A percentile compares a stretch with the other conserved stretches of the same genome.
Conservation (phyloP, 2,329 filamentous ascomycete species). For the Malbranchea cinnamomea region DNA sequence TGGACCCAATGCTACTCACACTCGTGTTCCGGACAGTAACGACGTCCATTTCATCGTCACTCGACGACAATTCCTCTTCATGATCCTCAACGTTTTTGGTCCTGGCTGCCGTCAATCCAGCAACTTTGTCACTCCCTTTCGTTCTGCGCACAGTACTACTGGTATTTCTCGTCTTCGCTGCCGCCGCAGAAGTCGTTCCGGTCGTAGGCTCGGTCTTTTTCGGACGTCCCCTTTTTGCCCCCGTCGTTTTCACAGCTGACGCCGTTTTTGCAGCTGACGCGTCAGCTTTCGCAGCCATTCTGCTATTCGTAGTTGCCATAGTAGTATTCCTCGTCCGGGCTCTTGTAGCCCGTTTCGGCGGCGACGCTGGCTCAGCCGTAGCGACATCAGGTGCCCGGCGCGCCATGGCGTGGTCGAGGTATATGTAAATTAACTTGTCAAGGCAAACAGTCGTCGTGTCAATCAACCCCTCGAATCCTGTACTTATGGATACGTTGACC, state of each 20-base stretch:
- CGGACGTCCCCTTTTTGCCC: conserved; percentile 9
- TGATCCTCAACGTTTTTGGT: conserved; percentile 2
- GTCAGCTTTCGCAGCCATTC: conserved; percentile 1
- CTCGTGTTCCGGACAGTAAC: conserved; percentile 6
- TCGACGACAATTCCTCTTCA: conserved; percentile 3
- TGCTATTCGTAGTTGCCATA: not conserved
- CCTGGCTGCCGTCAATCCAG: too few species aligned
- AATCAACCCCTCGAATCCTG: not conserved
- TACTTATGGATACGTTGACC: not conserved
- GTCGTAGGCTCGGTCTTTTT: conserved; percentile 4
- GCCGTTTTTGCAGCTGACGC: conserved; percentile 1
- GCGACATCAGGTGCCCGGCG: conserved; percentile 5
- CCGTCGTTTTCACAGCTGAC: too few species aligned
- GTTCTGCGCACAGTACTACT: too few species aligned
- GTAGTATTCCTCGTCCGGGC: conserved; percentile 7
- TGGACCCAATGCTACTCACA: not conserved
- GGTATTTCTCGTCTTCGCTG: not conserved
- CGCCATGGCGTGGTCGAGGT: conserved; percentile 6
- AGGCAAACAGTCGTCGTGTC: not conserved
- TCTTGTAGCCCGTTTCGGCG: conserved; percentile 11
- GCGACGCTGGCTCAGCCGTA: conserved; percentile 4
- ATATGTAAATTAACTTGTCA: not conserved
- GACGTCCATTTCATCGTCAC: conserved; percentile 12
- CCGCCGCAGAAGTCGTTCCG: conserved; percentile 1
- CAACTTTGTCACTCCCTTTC: too few species aligned